A percentile compares a stretch with the other conserved stretches of the same genome.
Evolutionary conservation across 2,329 filamentous ascomycete genomes (phyloP).

Genomic region (Calonectria hawksworthii): DNA sequence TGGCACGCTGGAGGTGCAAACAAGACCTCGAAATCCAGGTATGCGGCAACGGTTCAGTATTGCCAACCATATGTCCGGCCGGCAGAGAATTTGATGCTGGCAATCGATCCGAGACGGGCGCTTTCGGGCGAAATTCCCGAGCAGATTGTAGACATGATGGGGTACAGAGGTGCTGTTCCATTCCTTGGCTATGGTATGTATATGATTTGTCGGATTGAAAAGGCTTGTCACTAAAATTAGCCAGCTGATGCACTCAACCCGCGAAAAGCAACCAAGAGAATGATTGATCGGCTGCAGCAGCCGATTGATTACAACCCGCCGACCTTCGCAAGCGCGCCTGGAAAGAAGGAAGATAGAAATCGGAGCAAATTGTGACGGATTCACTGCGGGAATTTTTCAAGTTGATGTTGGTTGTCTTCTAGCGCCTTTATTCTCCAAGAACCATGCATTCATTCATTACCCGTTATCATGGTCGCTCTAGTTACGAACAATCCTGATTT

Average conservation of each 20-base stretch:
- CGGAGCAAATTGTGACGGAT: slow-evolving; percentile 1
- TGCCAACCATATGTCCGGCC: slow-evolving; percentile 26
- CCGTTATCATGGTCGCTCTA: not conserved
- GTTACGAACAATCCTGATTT: not conserved
- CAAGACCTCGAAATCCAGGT: not conserved
- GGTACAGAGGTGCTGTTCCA: slow-evolving; percentile 22
- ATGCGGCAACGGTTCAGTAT: slow-evolving; percentile 23
- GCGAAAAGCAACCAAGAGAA: slow-evolving; percentile 16
- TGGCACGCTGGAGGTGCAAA: slow-evolving; percentile 26
- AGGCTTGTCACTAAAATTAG: not conserved
- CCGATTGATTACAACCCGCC: slow-evolving; percentile 22
- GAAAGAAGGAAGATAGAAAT: slow-evolving; percentile 19
- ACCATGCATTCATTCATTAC: not conserved
- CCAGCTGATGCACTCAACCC: slow-evolving; percentile 23
- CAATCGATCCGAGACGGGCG: slow-evolving; percentile 20
- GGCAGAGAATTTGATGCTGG: slow-evolving; percentile 23
- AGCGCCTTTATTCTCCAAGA: not conserved
- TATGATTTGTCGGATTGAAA: too few relatives aligned
- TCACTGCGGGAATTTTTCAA: not conserved
- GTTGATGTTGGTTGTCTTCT: not conserved
- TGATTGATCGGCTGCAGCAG: slow-evolving; percentile 17
- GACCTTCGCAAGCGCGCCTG: slow-evolving; percentile 10
- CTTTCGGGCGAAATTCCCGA: slow-evolving; percentile 23
- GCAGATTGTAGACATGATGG: slow-evolving; percentile 27
- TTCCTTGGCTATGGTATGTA: slow-evolving; percentile 25